Conservation (phyloP, 169 alveolate species). For the Plasmodium gonderi region DNA sequence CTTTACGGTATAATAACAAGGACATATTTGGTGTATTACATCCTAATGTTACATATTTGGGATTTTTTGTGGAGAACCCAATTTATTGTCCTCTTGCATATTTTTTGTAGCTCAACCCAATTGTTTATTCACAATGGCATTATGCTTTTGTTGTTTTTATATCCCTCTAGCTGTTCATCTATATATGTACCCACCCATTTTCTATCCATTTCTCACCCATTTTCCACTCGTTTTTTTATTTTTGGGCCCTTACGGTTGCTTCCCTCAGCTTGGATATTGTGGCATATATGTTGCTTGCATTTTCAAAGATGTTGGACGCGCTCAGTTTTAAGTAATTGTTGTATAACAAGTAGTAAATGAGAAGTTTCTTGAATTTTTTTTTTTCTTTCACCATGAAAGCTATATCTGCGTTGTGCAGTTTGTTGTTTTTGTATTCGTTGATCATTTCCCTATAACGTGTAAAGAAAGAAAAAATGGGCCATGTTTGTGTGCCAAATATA, state of each 20-base stretch:
- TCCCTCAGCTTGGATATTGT: constrained; percentile 70
- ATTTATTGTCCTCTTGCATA: too few relatives aligned
- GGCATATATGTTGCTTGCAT: constrained; percentile 74
- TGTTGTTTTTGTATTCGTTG: constrained; percentile 55
- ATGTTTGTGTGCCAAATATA: too few relatives aligned
- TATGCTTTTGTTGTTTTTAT: too few relatives aligned
- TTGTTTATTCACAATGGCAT: too few relatives aligned
- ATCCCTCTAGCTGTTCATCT: not conserved
- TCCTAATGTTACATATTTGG: not conserved
- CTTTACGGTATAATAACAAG: not conserved
- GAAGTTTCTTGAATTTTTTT: constrained; percentile 63
- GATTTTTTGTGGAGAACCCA: too few relatives aligned
- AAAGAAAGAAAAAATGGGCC: not conserved
- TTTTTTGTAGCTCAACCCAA: too few relatives aligned
- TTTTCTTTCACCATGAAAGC: constrained; percentile 43
- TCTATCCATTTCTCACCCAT: not conserved
- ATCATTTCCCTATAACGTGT: constrained; percentile 49
- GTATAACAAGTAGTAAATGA: constrained; percentile 23
- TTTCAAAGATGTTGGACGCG: constrained; percentile 66
- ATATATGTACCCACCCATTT: not conserved
- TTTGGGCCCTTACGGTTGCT: constrained; percentile 48
- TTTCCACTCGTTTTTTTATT: not conserved
- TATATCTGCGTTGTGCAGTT: constrained; percentile 56
- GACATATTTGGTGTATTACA: not conserved
- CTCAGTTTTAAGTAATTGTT: constrained; percentile 51